Evolutionary conservation across 768 basidiomycete genomes (phyloP).

Genomic region (Sistotremastrum niveocremeum): DNA sequence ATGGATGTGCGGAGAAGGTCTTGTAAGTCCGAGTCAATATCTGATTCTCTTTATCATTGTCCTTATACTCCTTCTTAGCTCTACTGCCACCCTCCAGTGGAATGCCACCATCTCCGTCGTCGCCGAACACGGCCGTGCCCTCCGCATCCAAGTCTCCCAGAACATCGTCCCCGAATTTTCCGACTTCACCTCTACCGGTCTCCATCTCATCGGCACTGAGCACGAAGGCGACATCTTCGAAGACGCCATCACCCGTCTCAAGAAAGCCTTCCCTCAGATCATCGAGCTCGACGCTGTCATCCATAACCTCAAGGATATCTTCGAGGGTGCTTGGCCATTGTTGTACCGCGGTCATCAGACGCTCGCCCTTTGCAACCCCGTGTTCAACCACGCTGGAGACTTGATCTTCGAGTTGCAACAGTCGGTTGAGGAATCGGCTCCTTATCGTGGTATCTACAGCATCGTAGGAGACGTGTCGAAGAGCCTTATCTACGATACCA

Average conservation of each 20-base stretch:
- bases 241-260: constrained; percentile 11
- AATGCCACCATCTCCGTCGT: constrained; percentile 9
- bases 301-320: constrained; percentile 9
- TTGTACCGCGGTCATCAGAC: constrained; percentile 12
- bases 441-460: too few relatives aligned
- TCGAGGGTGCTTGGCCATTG: constrained; percentile 17
- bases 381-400: constrained; percentile 18
- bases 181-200: not conserved
- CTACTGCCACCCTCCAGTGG: constrained; percentile 13
- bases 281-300: constrained; percentile 13
- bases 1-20: constrained; percentile 2
- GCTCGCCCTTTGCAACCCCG: constrained; percentile 17
- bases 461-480: too few relatives aligned
- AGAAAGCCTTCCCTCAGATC: constrained; percentile 10
- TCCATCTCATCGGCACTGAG: not conserved
- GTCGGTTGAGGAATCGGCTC: too few relatives aligned
- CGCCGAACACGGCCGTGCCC: constrained; percentile 9
- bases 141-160: constrained; percentile 11
- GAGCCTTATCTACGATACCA: too few relatives aligned
- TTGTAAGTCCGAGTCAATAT: constrained; percentile 7
- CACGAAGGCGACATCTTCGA: constrained; percentile 7
- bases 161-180: constrained; percentile 7
- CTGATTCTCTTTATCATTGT: not conserved
- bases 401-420: constrained; percentile 15
- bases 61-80: constrained; percentile 5